These are phyloP conservation scores for Blastomyces parvus DNA, from an alignment of 2,329 filamentous ascomycete genomes.

Conservation along the genomic window DNA sequence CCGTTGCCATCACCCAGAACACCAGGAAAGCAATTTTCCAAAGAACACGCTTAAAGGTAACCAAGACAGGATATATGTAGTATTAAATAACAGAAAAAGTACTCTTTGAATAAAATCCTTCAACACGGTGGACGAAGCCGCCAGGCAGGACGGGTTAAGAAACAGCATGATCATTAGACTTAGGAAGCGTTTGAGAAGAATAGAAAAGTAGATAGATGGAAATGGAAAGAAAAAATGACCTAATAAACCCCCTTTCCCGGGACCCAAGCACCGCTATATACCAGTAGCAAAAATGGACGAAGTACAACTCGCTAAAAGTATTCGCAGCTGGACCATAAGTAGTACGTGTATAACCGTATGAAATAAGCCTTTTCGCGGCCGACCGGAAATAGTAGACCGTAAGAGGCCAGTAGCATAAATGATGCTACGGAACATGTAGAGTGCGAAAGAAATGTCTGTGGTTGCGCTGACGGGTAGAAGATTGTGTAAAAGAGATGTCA, in stretches of 20 bases:
- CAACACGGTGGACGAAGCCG: background rate
- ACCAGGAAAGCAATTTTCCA: background rate
- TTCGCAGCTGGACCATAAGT: background rate
- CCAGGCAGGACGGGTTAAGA: background rate
- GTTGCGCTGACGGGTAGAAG: background rate
- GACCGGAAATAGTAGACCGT: background rate
- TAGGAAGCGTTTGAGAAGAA: background rate
- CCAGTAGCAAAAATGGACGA: background rate
- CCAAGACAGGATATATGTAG: background rate
- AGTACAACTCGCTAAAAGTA: background rate
- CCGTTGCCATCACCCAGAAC: background rate
- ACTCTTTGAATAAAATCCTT: too few species aligned
- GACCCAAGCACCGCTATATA: background rate
- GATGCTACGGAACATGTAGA: background rate
- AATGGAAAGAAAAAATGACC: background rate
- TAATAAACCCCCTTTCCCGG: background rate
- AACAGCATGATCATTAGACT: background rate
- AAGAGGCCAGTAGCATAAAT: background rate
- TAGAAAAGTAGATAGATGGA: background rate
- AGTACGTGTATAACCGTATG: background rate
- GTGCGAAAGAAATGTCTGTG: too few species aligned
- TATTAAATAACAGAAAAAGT: background rate
- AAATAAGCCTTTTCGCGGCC: background rate
- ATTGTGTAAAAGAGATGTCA: conserved; percentile 15
- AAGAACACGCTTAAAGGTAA: background rate